Evolutionary conservation across 768 basidiomycete species (phyloP), one percentile per base, ranked within the genome.

Genomic region (Macrocybe gigantea): DNA sequence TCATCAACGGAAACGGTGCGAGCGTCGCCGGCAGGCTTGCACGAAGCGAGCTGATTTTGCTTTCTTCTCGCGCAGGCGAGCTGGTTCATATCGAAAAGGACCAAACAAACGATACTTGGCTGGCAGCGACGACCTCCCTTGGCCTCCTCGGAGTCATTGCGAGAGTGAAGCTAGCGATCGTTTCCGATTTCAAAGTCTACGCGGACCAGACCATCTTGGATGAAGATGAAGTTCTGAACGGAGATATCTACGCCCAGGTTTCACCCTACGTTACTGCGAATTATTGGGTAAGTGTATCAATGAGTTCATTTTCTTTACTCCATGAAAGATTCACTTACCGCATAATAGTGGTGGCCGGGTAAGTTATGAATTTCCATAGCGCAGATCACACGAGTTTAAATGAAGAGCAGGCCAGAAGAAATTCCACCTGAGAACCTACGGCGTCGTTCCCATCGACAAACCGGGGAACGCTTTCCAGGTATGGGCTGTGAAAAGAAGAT

Each of bases 251-350:
- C 43, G 56, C 43, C 13, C 51, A 61, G 42, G 61, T 67, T 42
- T 66, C 62, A 7, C 68, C 67, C 6, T 69, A 64, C 44, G 67
- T 68, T n/a, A 69, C 66, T 10, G 67, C 67, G 1, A 69, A 69
- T 31, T 66, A 62, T 42, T 69, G 66, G 68, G 68, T 69, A 36
- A 9, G 61, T 53, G 22, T 22, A 22, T 22, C 22, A 22, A 22
- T 22, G 22, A 22, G 22, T 29, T 22, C 12, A 13, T 38, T 47
- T 32, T 29, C 36, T 14, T 38, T 38, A 11, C 1, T 14, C 30
- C 15, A 11, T 37, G 2, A 6, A 11, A 34, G 38, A 9, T 4
- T 7, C 6, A 34, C 1, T 31, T 34, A n/a, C 31, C 35, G 54
- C 14, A 45, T 29, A 12, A 33, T 38, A 66, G 67, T 69, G 66